Evolutionary conservation across 176 grass and related monocot species (phyloP).

Genomic region (Bothriochloa decipiens): DNA sequence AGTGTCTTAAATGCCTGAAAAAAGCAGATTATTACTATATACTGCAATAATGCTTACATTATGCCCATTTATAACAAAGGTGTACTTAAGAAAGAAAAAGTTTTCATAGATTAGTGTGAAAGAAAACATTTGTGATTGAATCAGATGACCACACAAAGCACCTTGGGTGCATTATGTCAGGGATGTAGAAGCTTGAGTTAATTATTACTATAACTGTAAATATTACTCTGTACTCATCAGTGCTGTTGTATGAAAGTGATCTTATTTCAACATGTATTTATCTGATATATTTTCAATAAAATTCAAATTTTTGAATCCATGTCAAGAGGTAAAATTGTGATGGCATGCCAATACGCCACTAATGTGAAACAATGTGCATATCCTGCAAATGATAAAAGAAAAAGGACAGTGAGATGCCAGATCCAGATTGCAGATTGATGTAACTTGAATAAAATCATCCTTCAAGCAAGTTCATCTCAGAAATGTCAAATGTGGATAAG

Average conservation of each 20-base stretch:
- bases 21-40: neutral
- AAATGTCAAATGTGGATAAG: constrained; percentile 1
- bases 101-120: neutral
- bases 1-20: constrained; percentile 45
- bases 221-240: no score
- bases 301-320: constrained; percentile 22
- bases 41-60: neutral
- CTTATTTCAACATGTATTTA: constrained; percentile 20
- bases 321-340: constrained; percentile 35
- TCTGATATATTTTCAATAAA: constrained; percentile 16
- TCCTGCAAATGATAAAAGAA: constrained; percentile 40
- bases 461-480: constrained; percentile 18
- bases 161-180: neutral
- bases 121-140: neutral
- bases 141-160: constrained; percentile 7
- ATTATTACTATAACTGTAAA: neutral
- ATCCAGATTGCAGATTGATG: constrained; percentile 11
- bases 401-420: constrained; percentile 20
- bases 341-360: constrained; percentile 13
- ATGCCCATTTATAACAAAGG: neutral
- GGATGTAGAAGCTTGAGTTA: neutral
- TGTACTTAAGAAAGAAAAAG: no score
- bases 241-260: constrained; percentile 1
- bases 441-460: constrained; percentile 35
- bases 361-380: constrained; percentile 37